phyloP scores from a whole-genome alignment of 148 eudicot genomes.

The Camellia sinensis region DNA sequence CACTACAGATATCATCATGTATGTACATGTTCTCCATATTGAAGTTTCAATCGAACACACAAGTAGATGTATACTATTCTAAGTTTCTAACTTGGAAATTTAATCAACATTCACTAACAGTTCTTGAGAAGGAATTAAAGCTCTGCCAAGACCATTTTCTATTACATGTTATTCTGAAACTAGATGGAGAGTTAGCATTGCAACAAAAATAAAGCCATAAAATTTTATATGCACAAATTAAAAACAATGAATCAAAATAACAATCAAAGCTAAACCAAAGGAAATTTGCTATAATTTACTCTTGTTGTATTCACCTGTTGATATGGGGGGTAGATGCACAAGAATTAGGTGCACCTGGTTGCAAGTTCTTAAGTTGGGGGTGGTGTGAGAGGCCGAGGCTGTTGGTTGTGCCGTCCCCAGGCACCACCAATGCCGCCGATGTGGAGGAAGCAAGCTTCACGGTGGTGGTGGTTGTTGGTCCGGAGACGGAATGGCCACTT shows the following conservation, averaged over 20 bases:
- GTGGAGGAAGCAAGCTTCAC: slow-evolving; percentile 12
- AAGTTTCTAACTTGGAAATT: no score
- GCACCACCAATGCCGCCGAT: slow-evolving; percentile 24
- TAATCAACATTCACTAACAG: no score
- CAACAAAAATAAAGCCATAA: no score
- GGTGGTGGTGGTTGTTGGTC: slow-evolving; percentile 14
- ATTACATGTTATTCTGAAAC: not conserved
- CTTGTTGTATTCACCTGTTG: slow-evolving; percentile 34
- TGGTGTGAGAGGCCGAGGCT: slow-evolving; percentile 26
- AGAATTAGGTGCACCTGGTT: slow-evolving; percentile 28
- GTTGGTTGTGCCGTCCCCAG: slow-evolving; percentile 30
- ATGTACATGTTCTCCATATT: not conserved
- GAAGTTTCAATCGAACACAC: not conserved
- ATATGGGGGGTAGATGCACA: slow-evolving; percentile 24
- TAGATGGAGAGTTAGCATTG: not conserved
- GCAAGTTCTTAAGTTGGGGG: slow-evolving; percentile 35
- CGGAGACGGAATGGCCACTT: slow-evolving; percentile 50
- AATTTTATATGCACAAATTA: not conserved
- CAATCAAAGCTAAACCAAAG: not conserved
- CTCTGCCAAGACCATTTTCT: not conserved
- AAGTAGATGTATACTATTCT: not conserved
- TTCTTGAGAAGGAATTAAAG: no score
- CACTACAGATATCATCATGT: not conserved
- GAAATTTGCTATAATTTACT: not conserved
- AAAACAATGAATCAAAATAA: not conserved